A percentile compares a stretch with the other conserved stretches of the same genome.
These are phyloP conservation scores for Boletus mariae DNA, from an alignment of 1,284 basidiomycete species.

Conservation along the genomic window DNA sequence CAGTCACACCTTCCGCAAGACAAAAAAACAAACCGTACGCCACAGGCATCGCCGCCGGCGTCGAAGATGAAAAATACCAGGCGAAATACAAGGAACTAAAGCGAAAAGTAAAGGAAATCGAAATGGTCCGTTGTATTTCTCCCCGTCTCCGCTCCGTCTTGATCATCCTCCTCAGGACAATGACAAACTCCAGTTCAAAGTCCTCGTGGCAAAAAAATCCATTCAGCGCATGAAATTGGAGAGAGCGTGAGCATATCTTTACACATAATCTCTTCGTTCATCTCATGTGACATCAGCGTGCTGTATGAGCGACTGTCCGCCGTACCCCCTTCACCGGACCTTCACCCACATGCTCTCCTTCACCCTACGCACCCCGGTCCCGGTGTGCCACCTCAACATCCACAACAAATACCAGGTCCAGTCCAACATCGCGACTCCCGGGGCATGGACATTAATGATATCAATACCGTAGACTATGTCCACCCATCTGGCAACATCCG, in stretches of 20 bases:
- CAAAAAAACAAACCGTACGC: conserved; percentile 53
- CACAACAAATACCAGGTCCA: conserved; percentile 34
- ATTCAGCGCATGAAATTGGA: conserved; percentile 88
- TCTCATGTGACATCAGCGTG: conserved; percentile 47
- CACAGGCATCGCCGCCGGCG: conserved; percentile 69
- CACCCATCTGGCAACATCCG: conserved; percentile 44
- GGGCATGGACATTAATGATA: conserved; percentile 42
- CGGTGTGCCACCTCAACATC: conserved; percentile 34
- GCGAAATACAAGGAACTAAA: conserved; percentile 89
- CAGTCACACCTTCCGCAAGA: conserved; percentile 34
- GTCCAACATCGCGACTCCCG: conserved; percentile 41
- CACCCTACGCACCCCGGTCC: conserved; percentile 37
- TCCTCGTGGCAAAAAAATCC: conserved; percentile 77
- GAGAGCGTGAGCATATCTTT: conserved; percentile 67
- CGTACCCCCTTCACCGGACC: conserved; percentile 52
- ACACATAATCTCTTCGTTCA: conserved; percentile 13
- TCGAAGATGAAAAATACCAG: conserved; percentile 86
- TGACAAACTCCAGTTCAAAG: conserved; percentile 81
- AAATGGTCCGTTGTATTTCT: conserved; percentile 53
- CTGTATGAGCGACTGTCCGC: conserved; percentile 72
- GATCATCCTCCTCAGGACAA: conserved; percentile 58
- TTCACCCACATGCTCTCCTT: conserved; percentile 39
- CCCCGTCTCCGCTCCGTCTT: neutral
- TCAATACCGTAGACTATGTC: conserved; percentile 42
- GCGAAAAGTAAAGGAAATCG: conserved; percentile 85